Conservation (phyloP, 495 filamentous ascomycete genomes). For the Neurospora sp. region DNA sequence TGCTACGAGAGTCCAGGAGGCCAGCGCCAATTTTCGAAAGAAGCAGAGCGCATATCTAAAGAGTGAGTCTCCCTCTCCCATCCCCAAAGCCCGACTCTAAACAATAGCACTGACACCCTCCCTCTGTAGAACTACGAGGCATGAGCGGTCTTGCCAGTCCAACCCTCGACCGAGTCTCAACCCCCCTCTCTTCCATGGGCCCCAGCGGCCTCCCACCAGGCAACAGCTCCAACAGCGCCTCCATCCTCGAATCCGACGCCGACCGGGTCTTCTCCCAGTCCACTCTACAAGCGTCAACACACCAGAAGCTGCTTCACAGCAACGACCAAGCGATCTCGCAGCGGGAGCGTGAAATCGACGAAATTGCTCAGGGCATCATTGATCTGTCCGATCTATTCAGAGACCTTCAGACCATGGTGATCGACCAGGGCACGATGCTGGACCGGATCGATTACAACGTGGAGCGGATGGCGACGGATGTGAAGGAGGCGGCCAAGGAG, state of each 20-base stretch:
- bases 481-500: slow-evolving; percentile 88
- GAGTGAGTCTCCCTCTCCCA: slow-evolving; percentile 44
- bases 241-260: slow-evolving; percentile 77
- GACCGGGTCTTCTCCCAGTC: slow-evolving; percentile 89
- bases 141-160: slow-evolving; percentile 43
- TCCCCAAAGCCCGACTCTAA: neutral
- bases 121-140: slow-evolving; percentile 64
- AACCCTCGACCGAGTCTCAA: slow-evolving; percentile 42
- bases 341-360: slow-evolving; percentile 92
- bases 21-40: slow-evolving; percentile 86
- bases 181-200: slow-evolving; percentile 37
- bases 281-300: slow-evolving; percentile 61
- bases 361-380: slow-evolving; percentile 96
- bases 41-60: slow-evolving; percentile 95
- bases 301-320: slow-evolving; percentile 55
- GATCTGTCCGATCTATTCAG: slow-evolving; percentile 94
- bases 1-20: slow-evolving; percentile 79
- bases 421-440: slow-evolving; percentile 95
- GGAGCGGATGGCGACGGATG: slow-evolving; percentile 79
- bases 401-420: slow-evolving; percentile 91
- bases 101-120: slow-evolving; percentile 1
- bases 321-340: slow-evolving; percentile 84
- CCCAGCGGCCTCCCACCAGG: slow-evolving; percentile 13
- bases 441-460: slow-evolving; percentile 98
- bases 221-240: slow-evolving; percentile 47